These are phyloP conservation scores for Cynara cardunculus DNA, from an alignment of 129 eudicot genomes.

Conservation along the genomic window DNA sequence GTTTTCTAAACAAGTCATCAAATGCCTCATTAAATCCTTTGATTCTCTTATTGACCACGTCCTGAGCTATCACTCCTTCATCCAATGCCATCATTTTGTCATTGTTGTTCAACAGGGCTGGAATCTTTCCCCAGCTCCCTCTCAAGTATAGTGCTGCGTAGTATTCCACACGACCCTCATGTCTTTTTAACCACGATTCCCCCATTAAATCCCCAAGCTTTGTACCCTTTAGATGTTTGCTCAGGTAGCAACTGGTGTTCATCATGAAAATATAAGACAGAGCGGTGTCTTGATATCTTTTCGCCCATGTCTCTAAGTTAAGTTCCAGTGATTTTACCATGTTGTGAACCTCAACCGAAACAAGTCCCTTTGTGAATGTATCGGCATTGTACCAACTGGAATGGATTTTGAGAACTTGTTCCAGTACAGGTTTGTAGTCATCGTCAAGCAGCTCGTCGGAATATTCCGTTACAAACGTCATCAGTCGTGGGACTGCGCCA, in stretches of 20 bases:
- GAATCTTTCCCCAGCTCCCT: constrained; percentile 78
- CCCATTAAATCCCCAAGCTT: constrained; percentile 84
- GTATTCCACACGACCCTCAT: constrained; percentile 39
- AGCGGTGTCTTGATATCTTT: constrained; percentile 44
- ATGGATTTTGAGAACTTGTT: constrained; percentile 68
- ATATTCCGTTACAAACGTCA: constrained; percentile 58
- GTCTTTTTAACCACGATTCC: constrained; percentile 45
- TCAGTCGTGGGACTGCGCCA: constrained; percentile 66
- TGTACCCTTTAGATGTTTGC: constrained; percentile 46
- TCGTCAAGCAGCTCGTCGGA: constrained; percentile 61
- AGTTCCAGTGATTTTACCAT: constrained; percentile 55
- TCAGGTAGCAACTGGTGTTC: constrained; percentile 65
- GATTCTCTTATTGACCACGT: constrained; percentile 46
- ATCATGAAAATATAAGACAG: constrained; percentile 66
- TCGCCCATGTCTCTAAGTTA: constrained; percentile 74
- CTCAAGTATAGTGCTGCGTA: constrained; percentile 41
- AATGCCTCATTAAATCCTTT: constrained; percentile 53
- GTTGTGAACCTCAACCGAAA: constrained; percentile 39
- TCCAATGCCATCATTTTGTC: constrained; percentile 42
- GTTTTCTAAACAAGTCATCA: constrained; percentile 58
- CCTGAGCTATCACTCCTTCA: constrained; percentile 39
- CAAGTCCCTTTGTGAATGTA: constrained; percentile 26
- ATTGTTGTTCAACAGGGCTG: constrained; percentile 43
- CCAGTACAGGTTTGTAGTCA: constrained; percentile 44
- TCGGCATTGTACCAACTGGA: constrained; percentile 46